Evolutionary conservation across 2,329 filamentous ascomycete species (phyloP).

Genomic region (Claviceps digitariae): DNA sequence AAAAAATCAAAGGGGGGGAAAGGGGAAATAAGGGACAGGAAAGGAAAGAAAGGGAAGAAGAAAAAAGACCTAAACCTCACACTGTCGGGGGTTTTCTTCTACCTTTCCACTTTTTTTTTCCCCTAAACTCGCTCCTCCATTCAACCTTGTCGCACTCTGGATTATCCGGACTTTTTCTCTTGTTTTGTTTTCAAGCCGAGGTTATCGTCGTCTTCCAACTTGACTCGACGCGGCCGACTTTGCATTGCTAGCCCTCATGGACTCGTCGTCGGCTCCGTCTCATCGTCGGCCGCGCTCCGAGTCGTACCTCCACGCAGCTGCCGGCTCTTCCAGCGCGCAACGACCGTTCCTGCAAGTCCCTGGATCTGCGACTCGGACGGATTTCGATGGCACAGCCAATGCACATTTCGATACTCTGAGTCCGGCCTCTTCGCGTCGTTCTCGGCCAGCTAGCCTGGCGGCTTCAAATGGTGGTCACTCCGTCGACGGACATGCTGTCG

Average conservation of each 20-base stretch:
- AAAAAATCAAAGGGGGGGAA: too few species aligned
- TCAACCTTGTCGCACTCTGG: too few species aligned
- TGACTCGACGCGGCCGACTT: not conserved
- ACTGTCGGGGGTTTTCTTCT: too few species aligned
- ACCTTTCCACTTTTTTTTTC: not conserved
- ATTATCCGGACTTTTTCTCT: not conserved
- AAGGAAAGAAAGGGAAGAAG: too few species aligned
- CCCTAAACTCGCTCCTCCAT: too few species aligned
- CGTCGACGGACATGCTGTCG: not conserved
- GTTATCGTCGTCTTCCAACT: not conserved
- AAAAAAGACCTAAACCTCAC: too few species aligned
- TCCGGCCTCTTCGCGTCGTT: slow-evolving; percentile 2
- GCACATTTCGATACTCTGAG: slow-evolving; percentile 2
- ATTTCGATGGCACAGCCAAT: not conserved
- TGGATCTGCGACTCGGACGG: not conserved
- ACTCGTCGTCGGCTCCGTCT: slow-evolving; percentile 2
- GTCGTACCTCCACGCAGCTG: not conserved
- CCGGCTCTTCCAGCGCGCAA: not conserved
- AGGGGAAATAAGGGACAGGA: too few species aligned
- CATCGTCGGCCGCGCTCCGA: slow-evolving; percentile 2
- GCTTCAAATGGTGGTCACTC: not conserved
- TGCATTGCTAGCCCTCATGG: not conserved
- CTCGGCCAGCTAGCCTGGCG: slow-evolving; percentile 1
- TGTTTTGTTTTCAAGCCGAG: not conserved
- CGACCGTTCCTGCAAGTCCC: not conserved